phyloP scores from a whole-genome alignment of 176 grass and related monocot genomes.

The Canna indica region DNA sequence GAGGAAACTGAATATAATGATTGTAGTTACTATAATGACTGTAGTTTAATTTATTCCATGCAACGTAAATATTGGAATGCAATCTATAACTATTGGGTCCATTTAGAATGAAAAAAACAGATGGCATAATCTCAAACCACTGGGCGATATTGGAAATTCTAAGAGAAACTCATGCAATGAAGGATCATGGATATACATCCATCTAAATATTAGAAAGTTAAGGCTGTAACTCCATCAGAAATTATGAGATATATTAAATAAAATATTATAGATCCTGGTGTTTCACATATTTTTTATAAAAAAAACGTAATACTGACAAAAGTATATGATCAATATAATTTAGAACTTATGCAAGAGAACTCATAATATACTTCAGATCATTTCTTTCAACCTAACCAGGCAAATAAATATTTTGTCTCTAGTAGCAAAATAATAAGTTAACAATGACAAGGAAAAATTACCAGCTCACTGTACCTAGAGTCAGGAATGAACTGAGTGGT shows the following conservation, averaged over 20 bases:
- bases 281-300: background rate
- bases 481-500: conserved; percentile 5
- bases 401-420: background rate
- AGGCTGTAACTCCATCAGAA: too few species aligned
- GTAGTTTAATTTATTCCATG: too few species aligned
- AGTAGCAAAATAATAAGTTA: background rate
- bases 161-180: too few species aligned
- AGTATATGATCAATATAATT: background rate
- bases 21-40: too few species aligned
- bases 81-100: too few species aligned
- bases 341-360: background rate
- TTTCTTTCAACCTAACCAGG: background rate
- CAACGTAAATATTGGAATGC: too few species aligned
- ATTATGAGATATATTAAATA: background rate
- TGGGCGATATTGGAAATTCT: too few species aligned
- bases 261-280: background rate
- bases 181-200: too few species aligned
- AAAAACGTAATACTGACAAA: background rate
- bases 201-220: too few species aligned
- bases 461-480: background rate
- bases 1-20: too few species aligned
- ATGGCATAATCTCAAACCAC: too few species aligned
- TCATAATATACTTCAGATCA: background rate
- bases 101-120: too few species aligned
- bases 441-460: conserved; percentile 39